These are phyloP conservation scores for Pleurotus eryngii DNA, from an alignment of 768 basidiomycete species.

Conservation along the genomic window DNA sequence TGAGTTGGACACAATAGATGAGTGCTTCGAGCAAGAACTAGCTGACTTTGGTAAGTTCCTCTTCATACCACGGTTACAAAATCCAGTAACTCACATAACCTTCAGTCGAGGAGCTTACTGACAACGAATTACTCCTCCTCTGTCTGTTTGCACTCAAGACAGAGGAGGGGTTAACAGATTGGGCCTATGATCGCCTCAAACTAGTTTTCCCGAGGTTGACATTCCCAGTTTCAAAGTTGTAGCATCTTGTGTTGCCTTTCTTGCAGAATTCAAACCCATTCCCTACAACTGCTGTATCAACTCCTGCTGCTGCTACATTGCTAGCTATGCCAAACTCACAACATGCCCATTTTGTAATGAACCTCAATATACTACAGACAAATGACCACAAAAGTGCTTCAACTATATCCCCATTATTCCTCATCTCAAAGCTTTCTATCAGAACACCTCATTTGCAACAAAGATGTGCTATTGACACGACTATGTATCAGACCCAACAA, in stretches of 20 bases:
- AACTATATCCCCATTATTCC: constrained; percentile 37
- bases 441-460: constrained; percentile 15
- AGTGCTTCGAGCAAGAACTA: constrained; percentile 14
- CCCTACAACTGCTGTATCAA: constrained; percentile 39
- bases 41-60: constrained; percentile 13
- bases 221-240: constrained; percentile 17
- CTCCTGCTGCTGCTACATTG: constrained; percentile 36
- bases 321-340: constrained; percentile 21
- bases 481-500: constrained; percentile 11
- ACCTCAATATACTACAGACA: constrained; percentile 17
- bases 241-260: constrained; percentile 19
- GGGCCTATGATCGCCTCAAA: constrained; percentile 21
- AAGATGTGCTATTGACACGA: constrained; percentile 25
- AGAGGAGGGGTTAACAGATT: constrained; percentile 20
- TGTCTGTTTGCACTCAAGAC: constrained; percentile 27
- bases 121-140: constrained; percentile 21
- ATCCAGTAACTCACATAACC: not conserved
- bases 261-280: constrained; percentile 29
- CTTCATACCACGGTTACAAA: not conserved
- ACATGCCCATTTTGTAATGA: constrained; percentile 35
- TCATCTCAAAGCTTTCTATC: constrained; percentile 25
- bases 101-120: constrained; percentile 18
- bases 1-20: constrained; percentile 10
- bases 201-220: constrained; percentile 16
- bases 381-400: constrained; percentile 24